Conservation (phyloP, 441 rosid species). For the Adansonia madagascariensis region DNA sequence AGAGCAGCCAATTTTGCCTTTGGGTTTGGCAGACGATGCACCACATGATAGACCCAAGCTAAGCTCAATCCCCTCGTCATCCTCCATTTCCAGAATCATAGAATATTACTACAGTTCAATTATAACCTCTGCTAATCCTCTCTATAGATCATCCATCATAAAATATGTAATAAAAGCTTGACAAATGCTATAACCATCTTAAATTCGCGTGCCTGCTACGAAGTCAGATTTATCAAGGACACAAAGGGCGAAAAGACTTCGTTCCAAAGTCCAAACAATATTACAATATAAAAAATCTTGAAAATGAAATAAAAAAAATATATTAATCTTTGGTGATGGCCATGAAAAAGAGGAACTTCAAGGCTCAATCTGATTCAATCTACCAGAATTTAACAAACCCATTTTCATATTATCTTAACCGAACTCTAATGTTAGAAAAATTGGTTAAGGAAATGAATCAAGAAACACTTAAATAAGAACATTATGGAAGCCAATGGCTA, state of each 20-base stretch:
- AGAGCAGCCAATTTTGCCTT: conserved; percentile 59
- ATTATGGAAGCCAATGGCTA: not conserved
- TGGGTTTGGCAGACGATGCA: conserved; percentile 65
- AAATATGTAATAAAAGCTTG: conserved; percentile 12
- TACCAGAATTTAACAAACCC: not conserved
- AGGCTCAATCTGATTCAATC: not conserved
- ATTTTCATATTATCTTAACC: not conserved
- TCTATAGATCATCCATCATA: not conserved
- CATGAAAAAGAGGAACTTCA: not conserved
- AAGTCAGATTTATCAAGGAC: conserved; percentile 16
- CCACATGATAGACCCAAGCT: conserved; percentile 89
- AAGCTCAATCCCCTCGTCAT: conserved; percentile 86
- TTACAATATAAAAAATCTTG: conserved; percentile 23
- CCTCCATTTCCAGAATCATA: conserved; percentile 54
- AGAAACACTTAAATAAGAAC: not conserved
- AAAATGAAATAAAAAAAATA: not conserved
- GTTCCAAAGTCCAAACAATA: conserved; percentile 18
- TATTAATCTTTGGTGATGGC: not conserved
- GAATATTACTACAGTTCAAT: conserved; percentile 16
- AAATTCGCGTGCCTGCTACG: conserved; percentile 22
- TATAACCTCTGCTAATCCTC: conserved; percentile 22
- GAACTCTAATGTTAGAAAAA: not conserved
- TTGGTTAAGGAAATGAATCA: not conserved
- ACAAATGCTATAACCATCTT: conserved; percentile 21
- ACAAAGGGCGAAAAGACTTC: not conserved